phyloP scores from a whole-genome alignment of 352 stramenopile species.

The Phytophthora cactorum region DNA sequence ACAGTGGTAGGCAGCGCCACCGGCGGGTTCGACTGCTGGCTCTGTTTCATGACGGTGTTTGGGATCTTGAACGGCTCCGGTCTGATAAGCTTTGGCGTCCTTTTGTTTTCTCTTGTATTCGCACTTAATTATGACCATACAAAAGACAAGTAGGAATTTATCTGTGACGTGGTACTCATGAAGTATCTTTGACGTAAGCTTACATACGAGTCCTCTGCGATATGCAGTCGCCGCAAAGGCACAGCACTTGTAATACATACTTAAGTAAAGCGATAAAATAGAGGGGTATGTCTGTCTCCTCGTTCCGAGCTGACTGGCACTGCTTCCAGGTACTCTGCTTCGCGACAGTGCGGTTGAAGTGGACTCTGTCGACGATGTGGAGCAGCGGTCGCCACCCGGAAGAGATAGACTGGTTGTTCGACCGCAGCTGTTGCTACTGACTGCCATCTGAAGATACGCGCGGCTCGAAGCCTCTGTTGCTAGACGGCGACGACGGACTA shows the following conservation, averaged over 20 bases:
- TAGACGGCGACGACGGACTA: conserved; percentile 22
- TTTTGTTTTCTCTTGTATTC: conserved; percentile 1
- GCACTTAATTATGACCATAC: conserved; percentile 1
- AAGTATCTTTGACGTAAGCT: too few species aligned
- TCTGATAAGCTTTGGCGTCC: conserved; percentile 13
- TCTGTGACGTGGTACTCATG: not conserved
- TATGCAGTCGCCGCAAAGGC: not conserved
- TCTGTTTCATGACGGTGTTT: conserved; percentile 25
- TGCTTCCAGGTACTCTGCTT: not conserved
- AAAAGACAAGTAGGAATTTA: not conserved
- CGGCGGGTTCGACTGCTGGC: not conserved
- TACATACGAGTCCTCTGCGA: not conserved
- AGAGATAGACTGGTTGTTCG: not conserved
- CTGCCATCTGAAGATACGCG: conserved; percentile 18
- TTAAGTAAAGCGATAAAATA: conserved; percentile 10
- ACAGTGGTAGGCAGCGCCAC: conserved; percentile 61
- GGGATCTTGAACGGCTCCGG: conserved; percentile 1
- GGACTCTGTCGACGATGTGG: not conserved
- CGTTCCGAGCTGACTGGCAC: not conserved
- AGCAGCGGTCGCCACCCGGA: not conserved
- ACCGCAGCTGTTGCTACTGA: conserved; percentile 9
- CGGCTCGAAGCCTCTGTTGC: conserved; percentile 14
- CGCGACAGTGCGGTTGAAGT: not conserved
- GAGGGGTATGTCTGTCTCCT: conserved; percentile 1
- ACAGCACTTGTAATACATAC: conserved; percentile 11